Conservation (phyloP, 2,329 filamentous ascomycete genomes). For the Kalmusia sp. region DNA sequence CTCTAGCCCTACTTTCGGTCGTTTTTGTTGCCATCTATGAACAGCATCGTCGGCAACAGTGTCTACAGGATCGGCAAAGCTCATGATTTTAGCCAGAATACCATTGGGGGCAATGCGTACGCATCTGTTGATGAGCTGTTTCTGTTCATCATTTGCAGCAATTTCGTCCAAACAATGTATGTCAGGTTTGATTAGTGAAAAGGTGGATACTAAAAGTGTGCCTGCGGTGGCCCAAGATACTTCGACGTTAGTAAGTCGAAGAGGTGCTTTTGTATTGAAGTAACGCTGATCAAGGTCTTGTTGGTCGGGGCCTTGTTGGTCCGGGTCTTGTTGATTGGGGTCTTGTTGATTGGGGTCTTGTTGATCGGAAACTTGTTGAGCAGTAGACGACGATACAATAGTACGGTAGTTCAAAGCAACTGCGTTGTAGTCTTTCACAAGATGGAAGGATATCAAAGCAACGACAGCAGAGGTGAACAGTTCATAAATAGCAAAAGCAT, state of each 20-base stretch:
- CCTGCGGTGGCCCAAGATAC: conserved; percentile 45
- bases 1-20: conserved; percentile 31
- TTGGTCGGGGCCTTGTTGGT: no score
- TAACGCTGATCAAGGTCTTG: conserved; percentile 14
- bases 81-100: conserved; percentile 35
- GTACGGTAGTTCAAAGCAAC: conserved; percentile 47
- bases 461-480: conserved; percentile 47
- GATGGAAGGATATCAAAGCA: conserved; percentile 41
- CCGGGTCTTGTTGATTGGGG: conserved; percentile 29
- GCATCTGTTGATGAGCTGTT: conserved; percentile 29
- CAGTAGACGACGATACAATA: conserved; percentile 36
- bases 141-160: conserved; percentile 21
- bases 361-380: conserved; percentile 12
- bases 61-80: conserved; percentile 38
- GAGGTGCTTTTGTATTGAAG: conserved; percentile 9
- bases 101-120: conserved; percentile 46
- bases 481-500: conserved; percentile 45
- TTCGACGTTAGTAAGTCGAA: conserved; percentile 38
- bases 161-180: conserved; percentile 31
- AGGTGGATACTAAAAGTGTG: conserved; percentile 40
- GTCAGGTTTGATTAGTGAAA: conserved; percentile 28
- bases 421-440: conserved; percentile 40
- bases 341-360: conserved; percentile 10
- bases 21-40: conserved; percentile 32
- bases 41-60: conserved; percentile 23